Base-by-base conservation (phyloP, 106 monocot genomes). In the Phalaenopsis equestris region DNA sequence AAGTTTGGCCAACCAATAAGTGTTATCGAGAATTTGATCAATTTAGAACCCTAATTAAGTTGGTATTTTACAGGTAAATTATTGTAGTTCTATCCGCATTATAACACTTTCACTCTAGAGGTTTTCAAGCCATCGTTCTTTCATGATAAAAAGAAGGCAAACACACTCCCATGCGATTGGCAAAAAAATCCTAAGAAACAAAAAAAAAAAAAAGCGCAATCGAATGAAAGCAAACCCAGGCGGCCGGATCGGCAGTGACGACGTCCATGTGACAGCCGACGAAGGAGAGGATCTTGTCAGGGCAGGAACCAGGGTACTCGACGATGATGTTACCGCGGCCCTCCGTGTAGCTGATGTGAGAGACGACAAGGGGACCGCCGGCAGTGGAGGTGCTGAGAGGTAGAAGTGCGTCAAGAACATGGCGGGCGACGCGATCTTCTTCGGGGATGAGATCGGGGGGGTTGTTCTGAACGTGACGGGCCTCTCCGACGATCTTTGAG, bases 201-300 rank as follows among this genome's bases (percentile, higher is more conserved):
- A n/a, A 30, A 30, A 30, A 30, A 5, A 12, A 5, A 30, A 55
- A 52, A 19, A 61, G 61, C 23, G n/a, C 61, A 61, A 21, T 61
- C 21, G 9, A 70, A 38, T 12, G 11, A 18, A 8, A 30, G 52
- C 72, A 2, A 55, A 96, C 96, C 97, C 97, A 98, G 23, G 85
- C 85, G 37, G 57, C 6, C 77, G 98, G 94, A 75, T 98, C 80
- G 79, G 92, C 98, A 15, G 92, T 80, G 82, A 98, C 94, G 81
- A 98, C 98, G 77, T 98, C 98, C 98, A 98, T 98, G 85, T 94
- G 98, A 83, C 91, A 90, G 14, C 98, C 98, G 21, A 98, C 94
- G 82, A 98, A 98, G 37, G 83, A 83, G 6, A 83, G 56, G 36
- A 83, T 78, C 83, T 79, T 79, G 8, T 79, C 84, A 4, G 86